Base-by-base conservation (phyloP, 805 yeast genomes). In the Candida loeiensis region DNA sequence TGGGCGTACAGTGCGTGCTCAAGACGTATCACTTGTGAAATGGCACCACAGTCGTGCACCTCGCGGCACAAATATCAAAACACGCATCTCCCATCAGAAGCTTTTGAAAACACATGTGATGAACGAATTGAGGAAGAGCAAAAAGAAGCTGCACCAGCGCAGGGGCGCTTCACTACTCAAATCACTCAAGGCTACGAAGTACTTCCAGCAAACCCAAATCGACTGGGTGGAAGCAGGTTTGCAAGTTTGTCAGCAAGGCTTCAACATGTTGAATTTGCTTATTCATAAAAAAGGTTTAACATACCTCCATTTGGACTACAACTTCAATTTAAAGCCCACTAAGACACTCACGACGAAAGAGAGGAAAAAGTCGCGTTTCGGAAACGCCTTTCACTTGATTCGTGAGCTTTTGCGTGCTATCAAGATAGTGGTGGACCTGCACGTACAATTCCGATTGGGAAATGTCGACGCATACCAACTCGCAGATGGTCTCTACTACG, bases 141-240 rank as follows among this genome's bases (percentile, higher is more conserved):
- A 50, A 56, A 59, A 50, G 5, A 50, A 51, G 5, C 44, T 25
- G 27, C 27, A 50, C 12, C 62, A 60, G 17, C 63, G 68, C 2
- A 71, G 73, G 36, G 83, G 80, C 49, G 71, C 75, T 5, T 73
- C 77, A 28, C 64, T 93, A 11, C 57, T 93, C 19, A 79, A 77
- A 45, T 72, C 80, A 21, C 71, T 93, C 48, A 78, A 79, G 43
- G 71, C 74, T 34, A 93, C 99, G 0, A 90, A 87, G 54, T 93
- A 78, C 58, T 93, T 93, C 62, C 95, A 88, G 55, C 82, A 85
- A 51, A 91, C 99, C 0, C 74, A 90, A 0, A 81, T 93, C 36
- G 99, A 93, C 61, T 93, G 99, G 99, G 93, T 91, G 2, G 99
- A 93, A 59, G 99, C 98, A 1, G 99, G 97, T 20, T 67, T 93